phyloP scores from a whole-genome alignment of 2,329 filamentous ascomycete species.

The Pseudogymnoascus sp. region DNA sequence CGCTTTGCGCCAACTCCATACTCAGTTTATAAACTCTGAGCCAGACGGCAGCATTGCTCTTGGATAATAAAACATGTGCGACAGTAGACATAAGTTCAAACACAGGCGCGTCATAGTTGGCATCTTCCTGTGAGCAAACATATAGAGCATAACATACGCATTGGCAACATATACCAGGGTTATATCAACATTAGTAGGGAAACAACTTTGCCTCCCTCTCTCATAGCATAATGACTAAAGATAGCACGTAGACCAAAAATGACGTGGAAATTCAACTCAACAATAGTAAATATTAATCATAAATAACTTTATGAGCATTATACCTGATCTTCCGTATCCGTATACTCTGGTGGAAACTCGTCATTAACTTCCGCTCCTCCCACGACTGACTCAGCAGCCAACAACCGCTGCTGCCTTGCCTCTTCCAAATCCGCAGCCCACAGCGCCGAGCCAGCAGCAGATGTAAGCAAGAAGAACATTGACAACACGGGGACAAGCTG shows the following conservation, averaged over 20 bases:
- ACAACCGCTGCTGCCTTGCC: conserved; percentile 15
- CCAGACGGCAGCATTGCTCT: not conserved
- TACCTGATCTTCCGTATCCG: conserved; percentile 3
- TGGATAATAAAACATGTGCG: not conserved
- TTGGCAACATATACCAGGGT: not conserved
- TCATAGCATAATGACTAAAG: not conserved
- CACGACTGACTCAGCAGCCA: not conserved
- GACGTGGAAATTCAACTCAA: not conserved
- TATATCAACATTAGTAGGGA: not conserved
- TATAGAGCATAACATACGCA: not conserved
- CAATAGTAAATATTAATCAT: not conserved
- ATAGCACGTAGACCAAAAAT: not conserved
- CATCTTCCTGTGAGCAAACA: not conserved
- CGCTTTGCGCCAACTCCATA: not conserved
- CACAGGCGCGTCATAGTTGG: not conserved
- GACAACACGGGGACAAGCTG: conserved; percentile 84
- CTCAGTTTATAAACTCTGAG: not conserved
- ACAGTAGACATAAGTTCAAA: no score
- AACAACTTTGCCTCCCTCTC: not conserved
- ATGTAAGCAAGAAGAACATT: conserved; percentile 91
- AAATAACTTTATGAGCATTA: not conserved
- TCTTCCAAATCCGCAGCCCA: conserved; percentile 77
- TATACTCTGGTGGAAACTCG: conserved; percentile 3
- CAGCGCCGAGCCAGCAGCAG: conserved; percentile 72
- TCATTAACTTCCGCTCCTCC: not conserved